A percentile compares a stretch with the other conserved stretches of the same genome.
Evolutionary conservation across 164 flowering plant genomes (phyloP).

Genomic region (Litsea cubeba): DNA sequence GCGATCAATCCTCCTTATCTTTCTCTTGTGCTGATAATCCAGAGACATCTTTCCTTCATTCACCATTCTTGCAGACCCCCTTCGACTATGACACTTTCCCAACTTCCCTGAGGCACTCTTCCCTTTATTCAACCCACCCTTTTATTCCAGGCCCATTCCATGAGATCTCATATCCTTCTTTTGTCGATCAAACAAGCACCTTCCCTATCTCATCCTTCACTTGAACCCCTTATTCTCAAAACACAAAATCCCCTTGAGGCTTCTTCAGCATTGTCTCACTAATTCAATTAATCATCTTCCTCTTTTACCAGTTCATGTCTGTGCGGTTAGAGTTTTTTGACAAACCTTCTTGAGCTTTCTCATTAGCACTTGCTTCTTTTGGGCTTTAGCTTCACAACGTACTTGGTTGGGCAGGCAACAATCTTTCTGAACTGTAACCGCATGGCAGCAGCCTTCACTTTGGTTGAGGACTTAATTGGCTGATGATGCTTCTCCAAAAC

Average conservation of each 20-base stretch:
- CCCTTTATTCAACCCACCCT: constrained; percentile 46
- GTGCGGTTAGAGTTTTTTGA: constrained; percentile 35
- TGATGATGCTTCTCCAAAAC: constrained; percentile 68
- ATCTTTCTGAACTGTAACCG: constrained; percentile 82
- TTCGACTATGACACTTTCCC: constrained; percentile 26
- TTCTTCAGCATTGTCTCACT: constrained; percentile 65
- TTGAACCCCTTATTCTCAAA: constrained; percentile 92
- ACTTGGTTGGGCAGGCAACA: constrained; percentile 88
- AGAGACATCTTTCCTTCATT: background rate
- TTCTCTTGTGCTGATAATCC: too few species aligned
- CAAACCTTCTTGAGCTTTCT: constrained; percentile 47
- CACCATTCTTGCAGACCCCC: background rate
- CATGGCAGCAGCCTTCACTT: constrained; percentile 80
- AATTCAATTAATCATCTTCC: constrained; percentile 66
- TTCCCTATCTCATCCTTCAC: constrained; percentile 29
- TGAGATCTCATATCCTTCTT: constrained; percentile 52
- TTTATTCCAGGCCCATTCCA: constrained; percentile 48
- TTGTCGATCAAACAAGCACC: too few species aligned
- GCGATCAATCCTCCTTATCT: too few species aligned
- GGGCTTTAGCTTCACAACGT: constrained; percentile 80
- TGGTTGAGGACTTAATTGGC: constrained; percentile 68
- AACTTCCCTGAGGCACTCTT: constrained; percentile 29
- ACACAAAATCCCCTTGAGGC: constrained; percentile 84
- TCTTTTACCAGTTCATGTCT: constrained; percentile 75
- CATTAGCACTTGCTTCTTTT: constrained; percentile 72